Conservation (phyloP, 1,284 basidiomycete species). For the Trametes hirsuta region DNA sequence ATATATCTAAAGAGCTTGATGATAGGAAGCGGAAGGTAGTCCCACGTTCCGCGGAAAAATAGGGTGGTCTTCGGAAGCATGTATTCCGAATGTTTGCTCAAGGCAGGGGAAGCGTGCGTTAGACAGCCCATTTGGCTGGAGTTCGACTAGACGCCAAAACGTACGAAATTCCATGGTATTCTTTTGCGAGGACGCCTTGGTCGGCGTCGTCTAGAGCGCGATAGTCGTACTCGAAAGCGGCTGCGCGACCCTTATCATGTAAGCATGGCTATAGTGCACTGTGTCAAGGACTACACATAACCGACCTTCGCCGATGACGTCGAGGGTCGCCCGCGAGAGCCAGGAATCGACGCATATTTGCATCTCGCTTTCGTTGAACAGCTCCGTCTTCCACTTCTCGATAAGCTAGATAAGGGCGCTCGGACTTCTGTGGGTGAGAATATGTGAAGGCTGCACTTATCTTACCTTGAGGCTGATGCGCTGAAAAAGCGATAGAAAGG, state of each 20-base stretch:
- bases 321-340: slow-evolving; percentile 37
- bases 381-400: slow-evolving; percentile 22
- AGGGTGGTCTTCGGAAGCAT: slow-evolving; percentile 9
- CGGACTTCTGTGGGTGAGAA: not conserved
- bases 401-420: slow-evolving; percentile 11
- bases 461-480: slow-evolving; percentile 19
- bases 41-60: slow-evolving; percentile 19
- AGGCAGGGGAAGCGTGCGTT: not conserved
- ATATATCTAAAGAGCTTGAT: slow-evolving; percentile 39
- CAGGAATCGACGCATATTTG: slow-evolving; percentile 21
- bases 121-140: not conserved
- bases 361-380: slow-evolving; percentile 2
- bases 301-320: slow-evolving; percentile 37
- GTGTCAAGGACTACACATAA: not conserved
- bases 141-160: slow-evolving; percentile 3
- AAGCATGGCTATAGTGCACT: not conserved
- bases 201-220: slow-evolving; percentile 31
- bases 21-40: slow-evolving; percentile 37
- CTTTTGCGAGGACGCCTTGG: slow-evolving; percentile 27
- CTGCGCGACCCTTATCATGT: slow-evolving; percentile 11
- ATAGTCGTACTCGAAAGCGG: slow-evolving; percentile 37
- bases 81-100: slow-evolving; percentile 9
- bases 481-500: slow-evolving; percentile 29
- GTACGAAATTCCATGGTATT: slow-evolving; percentile 37
- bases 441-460: not conserved